Evolutionary conservation across 2,329 filamentous ascomycete species (phyloP).

Genomic region (Calonectria henricotiae): DNA sequence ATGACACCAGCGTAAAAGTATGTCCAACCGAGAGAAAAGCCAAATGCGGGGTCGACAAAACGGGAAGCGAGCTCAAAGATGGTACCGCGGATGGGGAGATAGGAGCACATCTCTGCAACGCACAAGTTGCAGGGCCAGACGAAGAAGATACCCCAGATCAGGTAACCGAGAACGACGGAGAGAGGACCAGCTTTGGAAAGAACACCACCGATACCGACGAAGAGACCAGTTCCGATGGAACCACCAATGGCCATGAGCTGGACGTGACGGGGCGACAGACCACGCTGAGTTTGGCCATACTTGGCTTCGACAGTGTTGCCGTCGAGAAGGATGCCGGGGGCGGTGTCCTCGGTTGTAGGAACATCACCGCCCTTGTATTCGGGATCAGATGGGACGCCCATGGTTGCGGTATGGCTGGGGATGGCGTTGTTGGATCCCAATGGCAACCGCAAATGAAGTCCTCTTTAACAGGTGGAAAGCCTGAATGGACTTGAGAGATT

Average conservation of each 20-base stretch:
- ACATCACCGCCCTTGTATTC: conserved; percentile 50
- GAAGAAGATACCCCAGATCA: conserved; percentile 63
- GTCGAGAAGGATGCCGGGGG: conserved; percentile 51
- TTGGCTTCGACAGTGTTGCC: conserved; percentile 48
- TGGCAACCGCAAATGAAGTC: conserved; percentile 9
- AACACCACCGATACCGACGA: conserved; percentile 64
- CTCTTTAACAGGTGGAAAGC: conserved; percentile 23
- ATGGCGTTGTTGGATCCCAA: conserved; percentile 19
- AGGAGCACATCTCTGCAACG: conserved; percentile 73
- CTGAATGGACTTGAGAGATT: conserved; percentile 27
- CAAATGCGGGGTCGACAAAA: conserved; percentile 72
- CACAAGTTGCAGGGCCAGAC: conserved; percentile 64
- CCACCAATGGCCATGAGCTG: conserved; percentile 68
- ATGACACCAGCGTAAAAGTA: conserved; percentile 66
- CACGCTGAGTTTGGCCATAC: conserved; percentile 57
- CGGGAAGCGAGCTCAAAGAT: conserved; percentile 71
- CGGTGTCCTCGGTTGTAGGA: conserved; percentile 50
- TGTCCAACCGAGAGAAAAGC: conserved; percentile 71
- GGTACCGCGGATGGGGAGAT: conserved; percentile 69
- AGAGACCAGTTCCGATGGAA: conserved; percentile 65
- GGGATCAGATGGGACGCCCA: conserved; percentile 50
- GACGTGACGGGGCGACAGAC: conserved; percentile 62
- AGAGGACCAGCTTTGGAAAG: conserved; percentile 62
- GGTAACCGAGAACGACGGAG: conserved; percentile 63
- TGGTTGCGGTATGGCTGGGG: conserved; percentile 37